Conservation (phyloP, 148 eudicot genomes). For the Cornus kousa region DNA sequence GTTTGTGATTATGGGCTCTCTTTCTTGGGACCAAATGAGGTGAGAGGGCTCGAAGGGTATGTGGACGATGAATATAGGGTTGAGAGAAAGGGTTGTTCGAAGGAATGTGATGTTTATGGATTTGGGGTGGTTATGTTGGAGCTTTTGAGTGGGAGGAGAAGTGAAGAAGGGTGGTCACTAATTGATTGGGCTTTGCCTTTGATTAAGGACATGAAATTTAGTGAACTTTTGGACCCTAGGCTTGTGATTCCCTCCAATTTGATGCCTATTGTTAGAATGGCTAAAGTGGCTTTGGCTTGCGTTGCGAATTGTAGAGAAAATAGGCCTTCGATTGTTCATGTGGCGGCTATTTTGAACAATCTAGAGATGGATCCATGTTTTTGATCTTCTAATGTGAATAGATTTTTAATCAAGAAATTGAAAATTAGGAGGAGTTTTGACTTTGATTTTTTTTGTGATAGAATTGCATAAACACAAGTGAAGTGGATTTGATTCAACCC, state of each 20-base stretch:
- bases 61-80: constrained; percentile 86
- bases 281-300: constrained; percentile 81
- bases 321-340: constrained; percentile 66
- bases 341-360: constrained; percentile 57
- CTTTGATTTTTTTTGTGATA: background rate
- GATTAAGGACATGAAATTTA: constrained; percentile 61
- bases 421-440: background rate
- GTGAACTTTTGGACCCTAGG: constrained; percentile 74
- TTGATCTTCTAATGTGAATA: background rate
- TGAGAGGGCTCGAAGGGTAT: constrained; percentile 61
- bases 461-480: background rate
- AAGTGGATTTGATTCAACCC: background rate
- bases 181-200: constrained; percentile 84
- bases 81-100: constrained; percentile 49
- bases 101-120: constrained; percentile 87
- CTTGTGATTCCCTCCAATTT: constrained; percentile 44
- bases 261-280: constrained; percentile 61
- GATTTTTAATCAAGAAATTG: background rate
- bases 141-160: constrained; percentile 72
- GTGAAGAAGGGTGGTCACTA: constrained; percentile 62
- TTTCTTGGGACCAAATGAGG: constrained; percentile 43
- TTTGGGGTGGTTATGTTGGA: constrained; percentile 84
- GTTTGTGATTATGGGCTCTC: constrained; percentile 80
- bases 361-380: constrained; percentile 38
- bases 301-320: constrained; percentile 69